Conservation (phyloP, 2,329 filamentous ascomycete species). For the Aspergillus hiratsukae region DNA sequence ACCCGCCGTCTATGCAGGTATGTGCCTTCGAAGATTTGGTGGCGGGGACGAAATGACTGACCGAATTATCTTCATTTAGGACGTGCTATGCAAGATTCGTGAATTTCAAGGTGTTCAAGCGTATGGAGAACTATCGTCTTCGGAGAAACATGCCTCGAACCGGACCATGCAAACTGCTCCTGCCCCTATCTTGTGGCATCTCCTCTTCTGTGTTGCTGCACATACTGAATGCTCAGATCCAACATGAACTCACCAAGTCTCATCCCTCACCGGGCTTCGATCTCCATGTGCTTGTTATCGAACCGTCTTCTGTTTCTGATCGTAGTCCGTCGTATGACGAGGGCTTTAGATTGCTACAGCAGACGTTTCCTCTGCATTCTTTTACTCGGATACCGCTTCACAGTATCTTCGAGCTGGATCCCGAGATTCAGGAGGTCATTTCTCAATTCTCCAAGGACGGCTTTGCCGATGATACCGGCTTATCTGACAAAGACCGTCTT, state of each 20-base stretch:
- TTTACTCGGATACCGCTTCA: slow-evolving; percentile 64
- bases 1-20: slow-evolving; percentile 58
- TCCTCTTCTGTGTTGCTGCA: slow-evolving; percentile 76
- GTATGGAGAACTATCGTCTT: slow-evolving; percentile 63
- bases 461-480: slow-evolving; percentile 24
- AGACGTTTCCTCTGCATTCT: slow-evolving; percentile 61
- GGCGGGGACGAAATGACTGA: slow-evolving; percentile 9
- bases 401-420: slow-evolving; percentile 50
- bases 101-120: slow-evolving; percentile 72
- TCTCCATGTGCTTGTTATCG: slow-evolving; percentile 46
- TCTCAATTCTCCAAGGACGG: slow-evolving; percentile 24
- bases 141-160: slow-evolving; percentile 32
- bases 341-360: slow-evolving; percentile 46
- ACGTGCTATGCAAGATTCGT: slow-evolving; percentile 76
- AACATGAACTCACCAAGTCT: slow-evolving; percentile 60
- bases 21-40: slow-evolving; percentile 15
- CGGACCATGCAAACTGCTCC: slow-evolving; percentile 55
- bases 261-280: slow-evolving; percentile 62
- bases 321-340: slow-evolving; percentile 19
- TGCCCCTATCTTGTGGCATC: slow-evolving; percentile 78
- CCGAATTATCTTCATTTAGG: slow-evolving; percentile 36
- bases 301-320: slow-evolving; percentile 31
- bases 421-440: slow-evolving; percentile 30
- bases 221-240: slow-evolving; percentile 66
- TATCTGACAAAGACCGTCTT: slow-evolving; percentile 46